These are phyloP conservation scores for Exserohilum rostratum DNA, from an alignment of 2,329 filamentous ascomycete genomes.

Conservation along the genomic window DNA sequence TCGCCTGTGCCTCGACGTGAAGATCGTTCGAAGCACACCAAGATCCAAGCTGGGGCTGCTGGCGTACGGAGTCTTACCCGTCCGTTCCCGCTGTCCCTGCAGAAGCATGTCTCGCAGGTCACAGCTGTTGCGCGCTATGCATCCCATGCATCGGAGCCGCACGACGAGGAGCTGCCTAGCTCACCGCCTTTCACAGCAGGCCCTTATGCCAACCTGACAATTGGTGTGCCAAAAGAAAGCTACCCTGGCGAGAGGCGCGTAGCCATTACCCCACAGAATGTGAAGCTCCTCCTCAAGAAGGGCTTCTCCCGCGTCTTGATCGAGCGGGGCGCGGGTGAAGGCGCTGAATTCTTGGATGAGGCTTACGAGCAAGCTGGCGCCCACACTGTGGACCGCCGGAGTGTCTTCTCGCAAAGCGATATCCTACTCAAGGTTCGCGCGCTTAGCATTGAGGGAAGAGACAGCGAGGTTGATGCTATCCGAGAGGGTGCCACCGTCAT, in stretches of 20 bases:
- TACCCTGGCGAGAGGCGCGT: constrained; percentile 81
- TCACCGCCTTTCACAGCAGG: constrained; percentile 45
- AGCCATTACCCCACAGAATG: constrained; percentile 83
- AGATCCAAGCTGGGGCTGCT: constrained; percentile 24
- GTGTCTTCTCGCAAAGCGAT: constrained; percentile 76
- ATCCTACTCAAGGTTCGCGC: constrained; percentile 85
- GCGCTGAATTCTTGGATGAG: constrained; percentile 77
- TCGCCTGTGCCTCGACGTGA: constrained; percentile 29
- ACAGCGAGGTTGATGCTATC: constrained; percentile 71
- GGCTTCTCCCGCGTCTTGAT: constrained; percentile 79
- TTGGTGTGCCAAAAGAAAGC: constrained; percentile 82
- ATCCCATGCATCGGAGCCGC: constrained; percentile 42
- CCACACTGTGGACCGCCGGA: constrained; percentile 70
- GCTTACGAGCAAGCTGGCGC: constrained; percentile 81
- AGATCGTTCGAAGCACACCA: constrained; percentile 18
- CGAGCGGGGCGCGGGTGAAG: constrained; percentile 78
- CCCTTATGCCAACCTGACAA: constrained; percentile 74
- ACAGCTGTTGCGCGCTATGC: constrained; percentile 39
- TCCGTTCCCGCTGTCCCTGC: constrained; percentile 38
- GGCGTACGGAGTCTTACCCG: constrained; percentile 31
- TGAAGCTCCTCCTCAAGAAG: constrained; percentile 81
- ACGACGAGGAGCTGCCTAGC: constrained; percentile 45
- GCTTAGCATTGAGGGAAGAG: constrained; percentile 63
- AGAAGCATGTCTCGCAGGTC: constrained; percentile 33
- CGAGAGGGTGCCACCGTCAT: constrained; percentile 75